Base-by-base conservation (phyloP, 306 rosid genomes). In the Rosa lucieae region DNA sequence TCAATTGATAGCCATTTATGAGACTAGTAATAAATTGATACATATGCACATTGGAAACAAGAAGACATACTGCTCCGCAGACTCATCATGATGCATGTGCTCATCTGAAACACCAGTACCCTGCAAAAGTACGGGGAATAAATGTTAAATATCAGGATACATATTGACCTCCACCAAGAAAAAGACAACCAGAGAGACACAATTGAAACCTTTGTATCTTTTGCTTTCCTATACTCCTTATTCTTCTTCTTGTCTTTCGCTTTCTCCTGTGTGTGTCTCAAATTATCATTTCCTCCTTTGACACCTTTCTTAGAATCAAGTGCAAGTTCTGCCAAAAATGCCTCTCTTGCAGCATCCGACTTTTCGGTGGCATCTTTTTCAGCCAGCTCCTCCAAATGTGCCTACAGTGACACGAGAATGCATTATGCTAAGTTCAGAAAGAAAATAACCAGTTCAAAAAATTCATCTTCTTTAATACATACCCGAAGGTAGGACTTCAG, bases 311-410 rank as follows among this genome's bases (percentile, higher is more conserved):
- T 89, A 75, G 98, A 86, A 87, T 96, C 97, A 63, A 87, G 96
- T 63, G 89, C 99, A 85, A 96, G 96, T 86, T 96, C 99, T 2
- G 98, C 99, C 87, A 96, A 87, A 84, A 96, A 86, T 48, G 98
- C 98, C 84, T 96, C 98, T 73, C 99, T 85, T 21, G 92, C 93
- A 59, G 97, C 99, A 84, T 96, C 99, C 32, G 99, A 96, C 86
- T 89, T 93, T 85, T 93, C 92, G 15, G 89, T 90, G 72, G 96
- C 99, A 85, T 96, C 93, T 84, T 91, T 91, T 92, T 96, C 97
- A 53, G 99, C 98, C 84, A 96, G 88, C 80, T 90, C 97, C 85
- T 93, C 99, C 89, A 93, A 88, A 72, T 83, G 88, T 58, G 91
- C 84, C 99, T 96, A 82, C 59, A 32, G 29, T 14, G 21, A 37